These are phyloP conservation scores for Rhizopogon vesiculosus DNA, from an alignment of 768 basidiomycete genomes.

Conservation along the genomic window DNA sequence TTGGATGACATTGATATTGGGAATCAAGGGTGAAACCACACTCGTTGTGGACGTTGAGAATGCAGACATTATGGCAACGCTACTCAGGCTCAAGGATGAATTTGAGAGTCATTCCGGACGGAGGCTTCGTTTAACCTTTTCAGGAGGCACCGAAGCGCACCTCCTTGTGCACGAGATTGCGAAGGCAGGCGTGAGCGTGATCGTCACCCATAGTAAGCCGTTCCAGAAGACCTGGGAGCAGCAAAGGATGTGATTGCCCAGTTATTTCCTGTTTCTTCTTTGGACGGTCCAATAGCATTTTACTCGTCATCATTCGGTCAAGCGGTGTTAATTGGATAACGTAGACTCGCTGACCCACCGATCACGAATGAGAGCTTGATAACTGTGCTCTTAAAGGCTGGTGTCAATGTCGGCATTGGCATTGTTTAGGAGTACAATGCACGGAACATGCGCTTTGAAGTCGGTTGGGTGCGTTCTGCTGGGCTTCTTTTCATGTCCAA, in stretches of 20 bases:
- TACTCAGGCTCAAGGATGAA: constrained; percentile 65
- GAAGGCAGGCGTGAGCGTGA: constrained; percentile 62
- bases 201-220: constrained; percentile 58
- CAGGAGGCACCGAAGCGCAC: constrained; percentile 59
- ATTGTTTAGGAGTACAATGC: constrained; percentile 28
- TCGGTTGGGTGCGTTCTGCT: constrained; percentile 29
- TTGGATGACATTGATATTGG: neutral
- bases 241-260: constrained; percentile 48
- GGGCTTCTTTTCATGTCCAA: neutral
- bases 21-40: constrained; percentile 50
- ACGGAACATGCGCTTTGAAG: constrained; percentile 31
- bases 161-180: constrained; percentile 67
- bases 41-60: constrained; percentile 64
- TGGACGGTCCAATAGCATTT: too few species aligned
- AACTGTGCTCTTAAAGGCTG: constrained; percentile 47
- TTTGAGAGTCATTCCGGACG: constrained; percentile 55
- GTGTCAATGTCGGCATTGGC: constrained; percentile 62
- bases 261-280: neutral
- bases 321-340: neutral
- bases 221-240: constrained; percentile 65
- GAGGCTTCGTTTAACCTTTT: constrained; percentile 57
- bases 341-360: constrained; percentile 67
- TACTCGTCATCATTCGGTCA: neutral
- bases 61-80: constrained; percentile 68
- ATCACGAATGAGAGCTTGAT: constrained; percentile 51